These are phyloP conservation scores for Candida ulmi DNA, from an alignment of 805 yeast genomes.

Conservation along the genomic window DNA sequence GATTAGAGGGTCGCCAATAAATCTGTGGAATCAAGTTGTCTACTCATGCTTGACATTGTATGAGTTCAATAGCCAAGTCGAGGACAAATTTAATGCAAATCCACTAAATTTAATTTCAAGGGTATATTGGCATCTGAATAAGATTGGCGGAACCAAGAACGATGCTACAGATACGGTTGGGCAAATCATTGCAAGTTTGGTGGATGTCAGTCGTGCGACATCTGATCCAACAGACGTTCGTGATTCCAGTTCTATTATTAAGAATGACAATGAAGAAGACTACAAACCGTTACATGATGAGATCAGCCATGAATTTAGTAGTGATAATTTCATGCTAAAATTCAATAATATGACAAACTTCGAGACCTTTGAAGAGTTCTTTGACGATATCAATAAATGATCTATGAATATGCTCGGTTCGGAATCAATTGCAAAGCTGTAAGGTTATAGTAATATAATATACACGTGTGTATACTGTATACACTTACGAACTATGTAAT, in stretches of 20 bases:
- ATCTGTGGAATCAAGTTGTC: constrained; percentile 45
- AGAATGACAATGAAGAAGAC: constrained; percentile 3
- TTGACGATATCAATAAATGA: constrained; percentile 33
- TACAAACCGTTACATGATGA: constrained; percentile 24
- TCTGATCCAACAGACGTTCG: neutral
- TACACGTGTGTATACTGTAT: no score
- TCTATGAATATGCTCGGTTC: neutral
- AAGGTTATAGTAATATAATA: no score
- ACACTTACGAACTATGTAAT: no score
- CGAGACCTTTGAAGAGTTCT: constrained; percentile 51
- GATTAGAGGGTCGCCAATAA: constrained; percentile 51
- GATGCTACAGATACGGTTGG: constrained; percentile 60
- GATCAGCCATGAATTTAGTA: constrained; percentile 18
- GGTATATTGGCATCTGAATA: constrained; percentile 53
- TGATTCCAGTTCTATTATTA: neutral
- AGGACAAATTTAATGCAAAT: constrained; percentile 32
- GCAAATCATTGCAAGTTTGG: constrained; percentile 43
- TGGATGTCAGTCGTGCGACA: constrained; percentile 19
- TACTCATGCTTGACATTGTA: constrained; percentile 50
- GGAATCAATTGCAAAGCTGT: no score
- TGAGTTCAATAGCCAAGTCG: constrained; percentile 38
- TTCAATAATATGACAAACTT: constrained; percentile 19
- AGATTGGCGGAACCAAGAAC: constrained; percentile 49
- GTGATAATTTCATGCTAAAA: constrained; percentile 2
- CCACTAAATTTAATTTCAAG: constrained; percentile 43